Percentiles rank a stretch among this genome's conserved stretches.
These are phyloP conservation scores for Lathyrus sativus DNA, from an alignment of 306 rosid genomes.

Conservation along the genomic window DNA sequence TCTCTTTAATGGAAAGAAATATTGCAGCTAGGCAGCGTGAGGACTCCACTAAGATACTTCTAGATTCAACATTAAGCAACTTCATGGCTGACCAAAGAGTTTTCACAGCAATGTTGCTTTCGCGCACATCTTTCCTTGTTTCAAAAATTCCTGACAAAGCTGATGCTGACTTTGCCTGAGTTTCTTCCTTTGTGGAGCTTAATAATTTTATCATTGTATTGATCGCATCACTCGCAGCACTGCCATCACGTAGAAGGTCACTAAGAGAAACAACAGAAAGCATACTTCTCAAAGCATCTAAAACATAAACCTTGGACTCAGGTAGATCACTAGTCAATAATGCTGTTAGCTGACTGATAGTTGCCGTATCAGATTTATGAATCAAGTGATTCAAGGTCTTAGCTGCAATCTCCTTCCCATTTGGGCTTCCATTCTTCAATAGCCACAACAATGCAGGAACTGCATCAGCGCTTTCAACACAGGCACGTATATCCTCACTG, in stretches of 20 bases:
- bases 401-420: conserved; percentile 97
- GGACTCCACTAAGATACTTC: conserved; percentile 70
- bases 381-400: conserved; percentile 95
- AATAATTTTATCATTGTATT: conserved; percentile 86
- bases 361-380: conserved; percentile 93
- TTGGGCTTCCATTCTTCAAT: conserved; percentile 93
- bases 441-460: conserved; percentile 98
- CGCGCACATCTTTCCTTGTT: conserved; percentile 86
- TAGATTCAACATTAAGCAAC: conserved; percentile 79
- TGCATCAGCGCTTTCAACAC: conserved; percentile 99
- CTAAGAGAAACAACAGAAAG: conserved; percentile 88
- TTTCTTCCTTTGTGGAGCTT: conserved; percentile 84
- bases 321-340: conserved; percentile 94
- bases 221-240: conserved; percentile 93
- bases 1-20: conserved; percentile 93
- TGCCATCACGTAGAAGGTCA: conserved; percentile 90
- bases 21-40: conserved; percentile 88
- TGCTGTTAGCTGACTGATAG: conserved; percentile 96
- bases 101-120: conserved; percentile 83
- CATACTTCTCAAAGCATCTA: conserved; percentile 97
- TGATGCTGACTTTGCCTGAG: conserved; percentile 92
- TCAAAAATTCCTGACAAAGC: conserved; percentile 92
- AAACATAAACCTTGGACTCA: conserved; percentile 86
- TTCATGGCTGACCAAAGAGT: conserved; percentile 72
- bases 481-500: conserved; percentile 98